Percentiles rank a stretch among this genome's conserved stretches.
phyloP scores from a whole-genome alignment of 176 grass and related monocot genomes.

The Stipa capillata region DNA sequence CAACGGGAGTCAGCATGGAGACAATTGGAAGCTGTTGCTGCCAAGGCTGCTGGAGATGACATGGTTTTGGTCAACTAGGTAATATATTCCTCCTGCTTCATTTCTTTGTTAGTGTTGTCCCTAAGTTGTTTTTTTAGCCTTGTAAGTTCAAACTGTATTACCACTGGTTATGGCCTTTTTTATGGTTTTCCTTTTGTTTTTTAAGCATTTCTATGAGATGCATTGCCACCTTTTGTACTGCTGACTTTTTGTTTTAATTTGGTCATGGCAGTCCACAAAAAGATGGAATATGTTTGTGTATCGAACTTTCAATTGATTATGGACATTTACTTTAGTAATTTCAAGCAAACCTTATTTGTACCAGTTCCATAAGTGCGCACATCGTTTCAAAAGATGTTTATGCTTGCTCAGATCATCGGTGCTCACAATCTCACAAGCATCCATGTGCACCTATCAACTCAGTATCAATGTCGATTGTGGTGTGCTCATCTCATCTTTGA shows the following conservation, averaged over 20 bases:
- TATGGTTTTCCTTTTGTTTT: conserved; percentile 17
- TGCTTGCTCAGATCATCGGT: conserved; percentile 46
- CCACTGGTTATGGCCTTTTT: conserved; percentile 17
- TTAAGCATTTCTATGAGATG: conserved; percentile 39
- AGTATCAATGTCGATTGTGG: background rate
- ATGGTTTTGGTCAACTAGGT: conserved; percentile 92
- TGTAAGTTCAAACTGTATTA: conserved; percentile 35
- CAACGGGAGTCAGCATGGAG: conserved; percentile 72
- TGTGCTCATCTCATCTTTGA: conserved; percentile 17
- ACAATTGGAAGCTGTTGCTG: conserved; percentile 64
- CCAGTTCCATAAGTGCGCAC: conserved; percentile 4
- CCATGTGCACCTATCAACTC: conserved; percentile 8
- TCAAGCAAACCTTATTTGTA: conserved; percentile 28
- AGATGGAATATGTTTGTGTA: conserved; percentile 43
- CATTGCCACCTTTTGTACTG: conserved; percentile 39
- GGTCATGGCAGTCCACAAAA: conserved; percentile 47
- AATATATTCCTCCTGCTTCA: conserved; percentile 34
- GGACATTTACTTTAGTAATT: conserved; percentile 38
- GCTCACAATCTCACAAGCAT: conserved; percentile 21
- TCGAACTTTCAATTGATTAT: conserved; percentile 27
- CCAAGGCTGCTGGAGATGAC: conserved; percentile 50
- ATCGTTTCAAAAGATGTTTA: conserved; percentile 38
- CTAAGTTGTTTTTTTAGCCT: conserved; percentile 31
- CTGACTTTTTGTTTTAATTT: conserved; percentile 44
- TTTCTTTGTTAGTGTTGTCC: conserved; percentile 37